Conservation (phyloP, 2,329 filamentous ascomycete genomes). For the Paraphaeosphaeria minitans region DNA sequence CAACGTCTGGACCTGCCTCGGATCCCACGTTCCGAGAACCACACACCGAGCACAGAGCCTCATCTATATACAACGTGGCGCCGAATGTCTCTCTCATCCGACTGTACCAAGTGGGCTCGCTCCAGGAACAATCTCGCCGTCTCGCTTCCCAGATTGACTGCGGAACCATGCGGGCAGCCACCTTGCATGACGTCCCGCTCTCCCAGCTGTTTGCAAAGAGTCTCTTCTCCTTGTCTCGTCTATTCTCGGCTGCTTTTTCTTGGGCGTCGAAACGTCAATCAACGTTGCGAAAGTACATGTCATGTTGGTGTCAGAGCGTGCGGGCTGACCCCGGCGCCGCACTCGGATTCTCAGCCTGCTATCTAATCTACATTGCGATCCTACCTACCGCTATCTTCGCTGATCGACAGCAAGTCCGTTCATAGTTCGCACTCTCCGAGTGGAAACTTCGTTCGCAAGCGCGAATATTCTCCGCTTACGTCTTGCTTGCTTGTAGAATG, state of each 20-base stretch:
- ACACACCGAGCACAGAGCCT: background rate
- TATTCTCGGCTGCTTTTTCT: constrained; percentile 5
- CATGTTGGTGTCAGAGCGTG: background rate
- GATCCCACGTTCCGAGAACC: constrained; percentile 10
- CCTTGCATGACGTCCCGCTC: constrained; percentile 4
- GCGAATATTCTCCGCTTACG: constrained; percentile 10
- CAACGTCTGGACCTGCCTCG: constrained; percentile 13
- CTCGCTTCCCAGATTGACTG: background rate
- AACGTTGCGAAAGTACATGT: background rate
- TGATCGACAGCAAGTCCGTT: constrained; percentile 4
- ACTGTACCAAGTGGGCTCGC: constrained; percentile 3
- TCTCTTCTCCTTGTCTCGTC: background rate
- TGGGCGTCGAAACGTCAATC: background rate
- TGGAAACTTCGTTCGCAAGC: constrained; percentile 5
- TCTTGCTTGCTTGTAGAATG: constrained; percentile 1
- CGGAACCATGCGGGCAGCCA: background rate
- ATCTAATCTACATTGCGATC: constrained; percentile 5
- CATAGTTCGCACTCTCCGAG: constrained; percentile 7
- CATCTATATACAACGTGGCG: constrained; percentile 16
- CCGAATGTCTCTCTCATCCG: constrained; percentile 10
- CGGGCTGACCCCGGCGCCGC: constrained; percentile 7
- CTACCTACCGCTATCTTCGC: background rate
- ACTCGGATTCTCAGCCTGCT: background rate
- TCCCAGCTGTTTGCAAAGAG: background rate
- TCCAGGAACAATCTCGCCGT: background rate